Evolutionary conservation across 2,329 filamentous ascomycete species (phyloP).

Genomic region (Magnaporthiopsis incrustans): DNA sequence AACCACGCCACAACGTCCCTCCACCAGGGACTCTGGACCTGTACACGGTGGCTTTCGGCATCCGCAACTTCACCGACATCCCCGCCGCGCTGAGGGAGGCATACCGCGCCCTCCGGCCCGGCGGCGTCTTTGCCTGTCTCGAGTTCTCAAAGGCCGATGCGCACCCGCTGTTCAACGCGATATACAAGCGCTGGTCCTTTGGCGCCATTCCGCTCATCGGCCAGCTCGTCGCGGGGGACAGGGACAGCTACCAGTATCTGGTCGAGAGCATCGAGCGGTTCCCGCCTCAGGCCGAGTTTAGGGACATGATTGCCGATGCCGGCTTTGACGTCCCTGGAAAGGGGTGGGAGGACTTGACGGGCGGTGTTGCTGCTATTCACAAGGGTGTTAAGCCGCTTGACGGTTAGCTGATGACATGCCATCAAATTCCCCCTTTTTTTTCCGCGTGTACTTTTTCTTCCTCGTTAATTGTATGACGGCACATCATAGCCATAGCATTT

Average conservation of each 20-base stretch:
- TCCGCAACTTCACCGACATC: constrained; percentile 94
- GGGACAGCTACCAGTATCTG: constrained; percentile 95
- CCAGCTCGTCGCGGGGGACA: constrained; percentile 85
- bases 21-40: constrained; percentile 64
- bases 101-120: constrained; percentile 81
- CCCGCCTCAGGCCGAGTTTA: constrained; percentile 77
- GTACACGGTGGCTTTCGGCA: constrained; percentile 96
- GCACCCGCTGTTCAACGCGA: constrained; percentile 67
- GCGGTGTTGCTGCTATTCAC: constrained; percentile 91
- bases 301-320: constrained; percentile 71
- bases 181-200: constrained; percentile 97
- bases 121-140: constrained; percentile 91
- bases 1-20: constrained; percentile 3
- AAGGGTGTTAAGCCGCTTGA: constrained; percentile 78
- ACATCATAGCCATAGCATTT: too few species aligned
- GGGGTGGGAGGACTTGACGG: constrained; percentile 84
- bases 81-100: constrained; percentile 75
- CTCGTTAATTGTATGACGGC: background rate
- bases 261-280: constrained; percentile 97
- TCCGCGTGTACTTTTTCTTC: background rate
- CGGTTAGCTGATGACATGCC: background rate
- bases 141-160: constrained; percentile 84
- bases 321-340: constrained; percentile 78
- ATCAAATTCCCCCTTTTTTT: background rate
- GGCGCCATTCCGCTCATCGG: constrained; percentile 90